These are phyloP conservation scores for Metschnikowia aberdeeniae DNA, from an alignment of 805 yeast genomes.

Conservation along the genomic window DNA sequence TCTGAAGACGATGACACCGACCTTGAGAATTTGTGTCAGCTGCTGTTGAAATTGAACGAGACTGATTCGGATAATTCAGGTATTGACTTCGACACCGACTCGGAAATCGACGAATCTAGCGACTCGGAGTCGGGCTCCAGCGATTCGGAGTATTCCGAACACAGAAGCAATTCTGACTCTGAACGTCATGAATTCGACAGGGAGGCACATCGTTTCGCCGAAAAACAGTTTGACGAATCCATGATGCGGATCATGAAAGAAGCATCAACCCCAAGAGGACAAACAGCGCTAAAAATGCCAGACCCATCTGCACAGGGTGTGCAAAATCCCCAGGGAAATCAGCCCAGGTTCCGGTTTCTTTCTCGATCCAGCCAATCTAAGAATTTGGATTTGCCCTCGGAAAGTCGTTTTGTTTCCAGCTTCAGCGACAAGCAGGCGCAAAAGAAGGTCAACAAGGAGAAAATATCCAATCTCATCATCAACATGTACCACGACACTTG, in stretches of 20 bases:
- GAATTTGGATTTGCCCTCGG: slow-evolving; percentile 48
- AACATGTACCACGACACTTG: slow-evolving; percentile 25
- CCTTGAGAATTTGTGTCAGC: neutral
- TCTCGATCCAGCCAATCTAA: slow-evolving; percentile 52
- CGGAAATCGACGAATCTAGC: too few relatives aligned
- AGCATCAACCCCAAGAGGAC: neutral
- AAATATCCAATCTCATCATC: slow-evolving; percentile 53
- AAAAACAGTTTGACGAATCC: neutral
- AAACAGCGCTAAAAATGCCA: slow-evolving; percentile 23
- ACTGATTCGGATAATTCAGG: too few relatives aligned
- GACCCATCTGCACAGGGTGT: slow-evolving; percentile 14
- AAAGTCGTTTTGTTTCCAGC: slow-evolving; percentile 50
- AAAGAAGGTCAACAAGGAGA: slow-evolving; percentile 49
- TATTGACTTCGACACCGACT: neutral
- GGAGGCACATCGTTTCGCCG: neutral
- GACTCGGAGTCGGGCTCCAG: neutral
- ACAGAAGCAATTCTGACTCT: neutral
- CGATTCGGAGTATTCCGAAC: neutral
- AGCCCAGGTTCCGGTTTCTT: slow-evolving; percentile 45
- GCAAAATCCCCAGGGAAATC: slow-evolving; percentile 17
- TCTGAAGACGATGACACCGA: slow-evolving; percentile 18
- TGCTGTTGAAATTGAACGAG: neutral
- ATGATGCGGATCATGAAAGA: slow-evolving; percentile 1
- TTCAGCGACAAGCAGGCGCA: slow-evolving; percentile 49
- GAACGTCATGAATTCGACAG: neutral